Conservation (phyloP, 305 asterid species). For the Fraxinus angustifolia region DNA sequence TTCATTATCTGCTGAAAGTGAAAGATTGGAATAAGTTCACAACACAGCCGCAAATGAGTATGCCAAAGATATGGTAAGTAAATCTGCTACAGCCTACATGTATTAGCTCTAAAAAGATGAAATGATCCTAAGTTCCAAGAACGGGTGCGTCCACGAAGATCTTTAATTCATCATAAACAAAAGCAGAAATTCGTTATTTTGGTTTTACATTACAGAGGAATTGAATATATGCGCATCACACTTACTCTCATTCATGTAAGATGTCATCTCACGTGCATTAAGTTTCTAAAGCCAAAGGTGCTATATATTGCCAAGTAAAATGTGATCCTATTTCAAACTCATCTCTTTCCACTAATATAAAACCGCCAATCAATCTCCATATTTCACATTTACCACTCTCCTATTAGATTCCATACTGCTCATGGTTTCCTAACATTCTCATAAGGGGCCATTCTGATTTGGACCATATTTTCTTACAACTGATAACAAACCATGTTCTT, state of each 20-base stretch:
- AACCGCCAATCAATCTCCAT: background rate
- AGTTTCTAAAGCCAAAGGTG: background rate
- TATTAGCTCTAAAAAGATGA: background rate
- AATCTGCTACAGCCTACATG: background rate
- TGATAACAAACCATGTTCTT: slow-evolving; percentile 1
- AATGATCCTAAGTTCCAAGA: background rate
- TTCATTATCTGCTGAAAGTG: background rate
- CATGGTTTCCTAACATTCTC: background rate
- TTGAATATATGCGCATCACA: background rate
- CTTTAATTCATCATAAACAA: background rate
- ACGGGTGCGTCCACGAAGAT: background rate
- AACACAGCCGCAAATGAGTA: background rate
- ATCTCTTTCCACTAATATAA: background rate
- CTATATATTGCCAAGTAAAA: background rate
- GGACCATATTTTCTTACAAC: background rate
- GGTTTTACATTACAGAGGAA: background rate
- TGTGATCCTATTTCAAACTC: background rate
- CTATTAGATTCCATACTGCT: background rate
- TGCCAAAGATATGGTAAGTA: background rate
- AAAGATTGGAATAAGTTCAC: background rate
- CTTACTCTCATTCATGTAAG: background rate
- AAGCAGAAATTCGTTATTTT: background rate
- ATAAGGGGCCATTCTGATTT: background rate
- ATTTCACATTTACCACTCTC: background rate
- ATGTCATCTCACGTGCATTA: background rate